Conservation (phyloP, 2,329 filamentous ascomycete species). For the Xylaria sp. region DNA sequence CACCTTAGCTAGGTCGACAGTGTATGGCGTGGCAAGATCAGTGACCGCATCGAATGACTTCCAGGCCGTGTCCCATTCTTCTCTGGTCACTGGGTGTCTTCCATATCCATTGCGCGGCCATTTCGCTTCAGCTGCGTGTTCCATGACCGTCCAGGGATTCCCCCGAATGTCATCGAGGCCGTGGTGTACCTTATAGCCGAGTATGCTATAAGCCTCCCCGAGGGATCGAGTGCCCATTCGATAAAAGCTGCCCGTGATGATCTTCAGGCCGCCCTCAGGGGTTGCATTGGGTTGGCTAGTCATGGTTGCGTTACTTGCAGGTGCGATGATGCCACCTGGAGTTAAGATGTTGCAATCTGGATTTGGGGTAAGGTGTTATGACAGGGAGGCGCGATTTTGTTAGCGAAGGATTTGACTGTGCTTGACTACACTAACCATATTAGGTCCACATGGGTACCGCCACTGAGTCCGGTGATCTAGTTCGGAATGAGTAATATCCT, state of each 20-base stretch:
- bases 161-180: neutral
- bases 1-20: slow-evolving; percentile 23
- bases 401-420: too few relatives aligned
- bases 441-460: too few relatives aligned
- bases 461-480: too few relatives aligned
- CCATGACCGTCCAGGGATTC: neutral
- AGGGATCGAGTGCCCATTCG: neutral
- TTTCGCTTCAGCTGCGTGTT: neutral
- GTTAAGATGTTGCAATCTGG: too few relatives aligned
- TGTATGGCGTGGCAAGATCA: slow-evolving; percentile 23
- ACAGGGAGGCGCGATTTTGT: too few relatives aligned
- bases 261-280: neutral
- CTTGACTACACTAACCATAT: too few relatives aligned
- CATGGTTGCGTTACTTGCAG: too few relatives aligned
- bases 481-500: too few relatives aligned
- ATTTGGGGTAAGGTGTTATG: too few relatives aligned
- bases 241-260: neutral
- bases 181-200: neutral
- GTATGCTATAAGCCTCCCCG: neutral
- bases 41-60: neutral
- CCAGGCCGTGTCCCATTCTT: neutral
- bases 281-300: too few relatives aligned
- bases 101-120: neutral
- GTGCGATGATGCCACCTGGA: too few relatives aligned
- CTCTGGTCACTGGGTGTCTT: neutral